A percentile compares a stretch with the other conserved stretches of the same genome.
Conservation (phyloP, 208 protist genomes). For the Crithidia sp. region DNA sequence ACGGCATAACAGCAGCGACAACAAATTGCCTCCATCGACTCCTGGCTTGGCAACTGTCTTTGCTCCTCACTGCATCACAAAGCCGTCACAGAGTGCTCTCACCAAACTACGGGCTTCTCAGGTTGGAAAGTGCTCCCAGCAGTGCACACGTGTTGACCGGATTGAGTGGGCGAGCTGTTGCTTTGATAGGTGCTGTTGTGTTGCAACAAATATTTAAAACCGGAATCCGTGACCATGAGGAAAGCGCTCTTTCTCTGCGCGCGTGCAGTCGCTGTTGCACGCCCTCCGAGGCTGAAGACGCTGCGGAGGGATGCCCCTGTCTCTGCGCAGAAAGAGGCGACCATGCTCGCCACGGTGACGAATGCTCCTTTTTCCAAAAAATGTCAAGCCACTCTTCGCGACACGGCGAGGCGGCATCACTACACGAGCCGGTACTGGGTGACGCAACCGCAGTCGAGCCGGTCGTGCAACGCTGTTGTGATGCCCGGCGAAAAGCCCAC, state of each 20-base stretch:
- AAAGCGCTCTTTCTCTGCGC: neutral
- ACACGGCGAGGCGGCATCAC: slow-evolving; percentile 34
- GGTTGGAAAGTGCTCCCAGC: too few relatives aligned
- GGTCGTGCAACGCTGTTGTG: slow-evolving; percentile 73
- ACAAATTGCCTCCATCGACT: too few relatives aligned
- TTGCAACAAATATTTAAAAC: too few relatives aligned
- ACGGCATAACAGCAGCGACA: too few relatives aligned
- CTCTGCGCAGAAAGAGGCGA: slow-evolving; percentile 31
- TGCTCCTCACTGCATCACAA: too few relatives aligned
- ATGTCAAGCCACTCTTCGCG: slow-evolving; percentile 57
- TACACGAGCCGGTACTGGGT: slow-evolving; percentile 83
- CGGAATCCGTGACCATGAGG: slow-evolving; percentile 14
- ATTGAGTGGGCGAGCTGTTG: too few relatives aligned
- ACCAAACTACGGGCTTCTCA: too few relatives aligned
- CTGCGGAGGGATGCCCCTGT: neutral
- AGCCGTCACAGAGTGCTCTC: too few relatives aligned
- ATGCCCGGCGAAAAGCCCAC: slow-evolving; percentile 69
- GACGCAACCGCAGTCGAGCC: slow-evolving; percentile 76
- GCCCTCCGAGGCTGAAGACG: neutral
- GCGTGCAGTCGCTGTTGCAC: slow-evolving; percentile 16
- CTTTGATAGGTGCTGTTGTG: too few relatives aligned
- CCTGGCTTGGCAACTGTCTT: too few relatives aligned
- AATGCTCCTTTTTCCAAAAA: slow-evolving; percentile 69
- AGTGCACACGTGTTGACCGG: too few relatives aligned
- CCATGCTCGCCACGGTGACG: slow-evolving; percentile 83